phyloP scores from a whole-genome alignment of 192 early-diverging fungal species.

The Chytriomyces sp. region DNA sequence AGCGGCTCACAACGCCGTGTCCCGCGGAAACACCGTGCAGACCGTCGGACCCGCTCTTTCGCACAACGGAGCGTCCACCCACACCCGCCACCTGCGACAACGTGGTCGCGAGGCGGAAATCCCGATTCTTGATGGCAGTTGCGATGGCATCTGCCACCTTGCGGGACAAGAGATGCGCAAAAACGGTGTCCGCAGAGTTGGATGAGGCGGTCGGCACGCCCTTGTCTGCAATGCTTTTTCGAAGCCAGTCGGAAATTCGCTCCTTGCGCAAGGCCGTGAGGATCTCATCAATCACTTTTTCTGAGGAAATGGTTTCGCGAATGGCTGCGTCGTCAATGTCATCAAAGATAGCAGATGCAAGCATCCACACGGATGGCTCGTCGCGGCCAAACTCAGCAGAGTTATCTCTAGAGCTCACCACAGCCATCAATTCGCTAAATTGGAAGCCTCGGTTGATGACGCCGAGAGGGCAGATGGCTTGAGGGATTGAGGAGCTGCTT shows the following conservation, averaged over 20 bases:
- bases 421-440: constrained; percentile 6
- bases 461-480: constrained; percentile 20
- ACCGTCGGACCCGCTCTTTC: not conserved
- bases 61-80: constrained; percentile 42
- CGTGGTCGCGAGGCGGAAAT: constrained; percentile 77
- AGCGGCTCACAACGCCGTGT: constrained; percentile 42
- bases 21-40: constrained; percentile 20
- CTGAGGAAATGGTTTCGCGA: not conserved
- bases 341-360: constrained; percentile 63
- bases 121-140: constrained; percentile 61
- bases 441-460: constrained; percentile 6
- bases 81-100: constrained; percentile 73
- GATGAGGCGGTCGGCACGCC: constrained; percentile 44
- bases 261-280: constrained; percentile 54
- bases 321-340: not conserved
- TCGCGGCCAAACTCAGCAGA: constrained; percentile 25
- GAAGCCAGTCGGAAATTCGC: constrained; percentile 65
- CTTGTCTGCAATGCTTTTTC: constrained; percentile 50
- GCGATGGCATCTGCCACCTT: constrained; percentile 66
- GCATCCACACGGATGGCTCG: constrained; percentile 55
- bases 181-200: constrained; percentile 34
- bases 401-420: not conserved
- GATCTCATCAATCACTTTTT: constrained; percentile 21
- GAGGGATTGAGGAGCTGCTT: not conserved
- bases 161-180: constrained; percentile 61